Evolutionary conservation across 225 moss, liverwort and hornwort genomes (phyloP).

Genomic region (Climacium dendroides): DNA sequence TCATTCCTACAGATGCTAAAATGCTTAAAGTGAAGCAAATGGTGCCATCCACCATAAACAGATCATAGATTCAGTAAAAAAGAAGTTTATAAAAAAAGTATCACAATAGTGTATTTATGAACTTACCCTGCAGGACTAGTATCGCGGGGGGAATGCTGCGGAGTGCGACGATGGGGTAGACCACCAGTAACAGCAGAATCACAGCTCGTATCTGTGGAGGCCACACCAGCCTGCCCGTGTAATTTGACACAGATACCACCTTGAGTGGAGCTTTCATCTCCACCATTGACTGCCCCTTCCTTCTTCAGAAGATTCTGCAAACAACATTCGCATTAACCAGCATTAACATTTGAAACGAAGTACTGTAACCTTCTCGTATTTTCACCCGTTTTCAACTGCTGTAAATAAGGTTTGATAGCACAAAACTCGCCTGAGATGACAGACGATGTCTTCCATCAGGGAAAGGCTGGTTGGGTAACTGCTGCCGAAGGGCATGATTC

Average conservation of each 20-base stretch:
- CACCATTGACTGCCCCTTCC: conserved; percentile 40
- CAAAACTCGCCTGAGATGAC: conserved; percentile 19
- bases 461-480: conserved; percentile 23
- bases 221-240: conserved; percentile 53
- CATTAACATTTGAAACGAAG: background rate
- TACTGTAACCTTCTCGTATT: background rate
- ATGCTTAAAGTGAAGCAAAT: background rate
- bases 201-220: conserved; percentile 67
- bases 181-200: conserved; percentile 53
- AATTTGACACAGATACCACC: conserved; percentile 54
- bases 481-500: conserved; percentile 57
- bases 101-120: background rate
- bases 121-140: conserved; percentile 43
- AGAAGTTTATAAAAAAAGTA: no score
- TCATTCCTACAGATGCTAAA: background rate
- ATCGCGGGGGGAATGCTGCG: conserved; percentile 56
- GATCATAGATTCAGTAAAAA: background rate
- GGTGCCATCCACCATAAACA: background rate
- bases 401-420: background rate
- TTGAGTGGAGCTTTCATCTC: conserved; percentile 54
- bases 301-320: conserved; percentile 34
- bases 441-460: conserved; percentile 26
- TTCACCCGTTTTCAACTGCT: background rate
- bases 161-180: conserved; percentile 41
- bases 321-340: background rate